Evolutionary conservation across 331 rosid species (phyloP), one percentile per base, ranked within the genome.

Genomic region (Malus hybrid): DNA sequence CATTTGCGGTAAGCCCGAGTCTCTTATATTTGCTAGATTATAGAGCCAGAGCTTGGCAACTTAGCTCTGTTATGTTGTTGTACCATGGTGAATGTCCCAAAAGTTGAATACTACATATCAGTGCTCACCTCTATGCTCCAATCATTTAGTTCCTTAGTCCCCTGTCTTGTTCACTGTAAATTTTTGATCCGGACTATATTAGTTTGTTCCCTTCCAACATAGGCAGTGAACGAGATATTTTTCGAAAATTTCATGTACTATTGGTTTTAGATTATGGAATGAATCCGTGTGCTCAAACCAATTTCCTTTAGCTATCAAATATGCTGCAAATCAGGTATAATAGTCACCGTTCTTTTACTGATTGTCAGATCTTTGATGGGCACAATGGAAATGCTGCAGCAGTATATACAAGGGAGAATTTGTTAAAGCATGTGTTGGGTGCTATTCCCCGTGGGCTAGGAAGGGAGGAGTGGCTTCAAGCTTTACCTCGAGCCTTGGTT

Each of bases 381-480:
- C 97, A 94, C 89, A 94, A 92, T 60, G 99, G 99, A 82, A 92
- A 90, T 73, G 97, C 99, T 50, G 97, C 97, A 7, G 99, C 99
- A 52, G 80, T 91, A 82, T 94, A 55, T 75, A 80, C 97, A 1
- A 87, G 85, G 82, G 99, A 94, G 82, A 77, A 92, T 70, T 82
- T 94, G 87, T 81, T 94, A 86, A 91, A 80, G 81, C 93, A 94
- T 74, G 96, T 92, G 69, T 39, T 92, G 85, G 85, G 96, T 68
- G 96, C 96, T 20, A 77, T 91, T 46, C 97, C 97, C 70, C 87
- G 88, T 34, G 92, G 96, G n/a, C 87, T 88, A 56, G 94, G 96
- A 28, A 84, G 97, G 71, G 96, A 92, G 22, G 99, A 94, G 88
- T 92, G 99, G 99, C 89, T 94, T 76, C 97, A 94, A 67, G 92